Base-by-base conservation (phyloP, 176 grass and related monocot genomes). In the Poa annua region DNA sequence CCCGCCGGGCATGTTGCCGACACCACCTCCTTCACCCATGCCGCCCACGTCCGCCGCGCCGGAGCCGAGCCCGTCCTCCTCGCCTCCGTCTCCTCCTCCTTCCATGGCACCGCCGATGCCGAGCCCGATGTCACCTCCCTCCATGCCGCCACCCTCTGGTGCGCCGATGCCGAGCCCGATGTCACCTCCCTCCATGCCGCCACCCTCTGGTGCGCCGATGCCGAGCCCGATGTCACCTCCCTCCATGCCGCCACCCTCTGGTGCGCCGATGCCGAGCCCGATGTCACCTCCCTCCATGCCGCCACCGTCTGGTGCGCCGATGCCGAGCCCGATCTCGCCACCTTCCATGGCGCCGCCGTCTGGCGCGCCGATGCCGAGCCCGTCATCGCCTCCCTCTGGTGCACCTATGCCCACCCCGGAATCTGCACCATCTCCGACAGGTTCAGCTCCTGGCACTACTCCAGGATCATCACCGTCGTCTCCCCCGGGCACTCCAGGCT, bases 331-430 rank as follows among this genome's bases (percentile, higher is more conserved):
- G 21, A 11, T 41, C 2, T 5, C 66, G 70, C 13, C 47, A 15
- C 13, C 47, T 49, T 49, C 89, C 36, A 69, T 69, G 66, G n/a
- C 5, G 0, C 66, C 66, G 20, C 66, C 66, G 36, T 15, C 69
- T 1, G 44, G 33, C 0, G 52, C 80, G 0, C 81, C 78, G 4
- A 17, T 66, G 33, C 34, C 73, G 0, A 70, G 66, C 66, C 66
- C 85, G 21, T 33, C 8, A 66, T 7, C 62, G 34, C 64, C 80
- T 0, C 75, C 80, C 0, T 47, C 88, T 50, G 62, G 55, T 7
- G 63, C 82, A 1, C 52, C 90, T 3, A 50, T 14, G 8, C 12
- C 81, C 8, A 77, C 80, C 32, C 80, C 70, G 22, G 69, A 45
- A 61, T 39, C 65, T 0, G 55, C 84, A 3, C 66, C 84, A 6